phyloP scores from a whole-genome alignment of 2,329 filamentous ascomycete species.

The Aureobasidium melanogenum region DNA sequence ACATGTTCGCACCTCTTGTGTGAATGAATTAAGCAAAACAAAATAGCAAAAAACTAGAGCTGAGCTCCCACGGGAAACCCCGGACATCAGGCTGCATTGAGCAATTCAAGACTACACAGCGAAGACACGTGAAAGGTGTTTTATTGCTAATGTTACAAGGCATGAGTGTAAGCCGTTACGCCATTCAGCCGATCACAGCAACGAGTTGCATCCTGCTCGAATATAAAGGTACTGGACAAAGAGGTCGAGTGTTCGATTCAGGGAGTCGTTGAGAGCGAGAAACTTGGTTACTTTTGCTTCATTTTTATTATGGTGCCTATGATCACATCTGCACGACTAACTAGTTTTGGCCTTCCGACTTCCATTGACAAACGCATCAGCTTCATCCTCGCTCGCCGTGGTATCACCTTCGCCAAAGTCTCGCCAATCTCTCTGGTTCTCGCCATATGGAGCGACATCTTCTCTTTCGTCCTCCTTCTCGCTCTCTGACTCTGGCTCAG shows the following conservation, averaged over 20 bases:
- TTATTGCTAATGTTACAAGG: neutral
- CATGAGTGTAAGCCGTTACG: neutral
- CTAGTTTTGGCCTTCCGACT: neutral
- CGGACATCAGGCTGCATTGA: neutral
- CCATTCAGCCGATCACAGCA: neutral
- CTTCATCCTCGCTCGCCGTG: constrained; percentile 11
- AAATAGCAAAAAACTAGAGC: neutral
- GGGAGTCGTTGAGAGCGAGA: neutral
- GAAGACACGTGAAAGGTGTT: neutral
- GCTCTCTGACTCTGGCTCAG: constrained; percentile 28
- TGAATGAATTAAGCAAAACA: too few relatives aligned
- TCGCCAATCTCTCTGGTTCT: neutral
- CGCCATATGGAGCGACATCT: neutral
- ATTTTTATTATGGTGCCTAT: neutral
- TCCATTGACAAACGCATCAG: neutral
- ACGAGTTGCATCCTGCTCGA: neutral
- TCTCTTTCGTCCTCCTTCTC: constrained; percentile 19
- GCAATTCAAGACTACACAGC: neutral
- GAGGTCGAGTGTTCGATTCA: neutral
- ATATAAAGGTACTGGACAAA: neutral
- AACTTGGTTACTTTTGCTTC: neutral
- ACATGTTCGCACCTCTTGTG: neutral
- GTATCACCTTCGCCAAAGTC: constrained; percentile 7
- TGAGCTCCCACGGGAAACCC: neutral
- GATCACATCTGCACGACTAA: neutral